Evolutionary conservation across 1,284 basidiomycete species (phyloP).

Genomic region (Malassezia sympodialis): DNA sequence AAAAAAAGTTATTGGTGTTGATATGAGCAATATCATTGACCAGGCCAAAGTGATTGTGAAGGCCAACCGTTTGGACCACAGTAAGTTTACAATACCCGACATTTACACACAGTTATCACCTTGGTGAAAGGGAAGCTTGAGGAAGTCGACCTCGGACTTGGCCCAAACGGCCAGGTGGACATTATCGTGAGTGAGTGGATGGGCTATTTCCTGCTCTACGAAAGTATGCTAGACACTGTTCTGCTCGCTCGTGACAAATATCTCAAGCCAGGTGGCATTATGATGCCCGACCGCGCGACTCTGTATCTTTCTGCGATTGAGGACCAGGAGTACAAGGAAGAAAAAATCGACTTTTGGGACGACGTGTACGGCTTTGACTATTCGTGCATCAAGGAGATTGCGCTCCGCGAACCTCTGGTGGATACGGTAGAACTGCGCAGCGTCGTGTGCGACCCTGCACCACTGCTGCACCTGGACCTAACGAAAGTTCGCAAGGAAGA

Average conservation of each 20-base stretch:
- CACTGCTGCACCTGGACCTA: slow-evolving; percentile 61
- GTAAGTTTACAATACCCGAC: slow-evolving; percentile 4
- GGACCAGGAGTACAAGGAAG: slow-evolving; percentile 98
- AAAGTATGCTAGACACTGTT: slow-evolving; percentile 98
- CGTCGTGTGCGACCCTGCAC: slow-evolving; percentile 46
- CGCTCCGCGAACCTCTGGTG: slow-evolving; percentile 86
- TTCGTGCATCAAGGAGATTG: slow-evolving; percentile 98
- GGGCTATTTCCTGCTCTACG: slow-evolving; percentile 73
- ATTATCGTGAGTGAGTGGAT: slow-evolving; percentile 99
- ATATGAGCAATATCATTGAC: slow-evolving; percentile 99
- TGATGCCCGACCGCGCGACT: slow-evolving; percentile 92
- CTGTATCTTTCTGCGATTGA: slow-evolving; percentile 94
- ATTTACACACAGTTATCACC: slow-evolving; percentile 56
- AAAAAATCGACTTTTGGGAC: slow-evolving; percentile 94
- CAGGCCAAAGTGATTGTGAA: slow-evolving; percentile 94
- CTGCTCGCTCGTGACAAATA: slow-evolving; percentile 93
- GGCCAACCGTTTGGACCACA: slow-evolving; percentile 88
- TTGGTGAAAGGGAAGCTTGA: slow-evolving; percentile 98
- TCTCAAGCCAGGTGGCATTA: slow-evolving; percentile 68
- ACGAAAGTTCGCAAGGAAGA: slow-evolving; percentile 90
- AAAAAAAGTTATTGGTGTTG: slow-evolving; percentile 72
- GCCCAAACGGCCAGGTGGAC: slow-evolving; percentile 54
- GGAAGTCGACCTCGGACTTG: slow-evolving; percentile 57
- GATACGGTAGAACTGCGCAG: slow-evolving; percentile 64
- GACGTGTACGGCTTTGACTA: slow-evolving; percentile 99